phyloP scores from a whole-genome alignment of 495 filamentous ascomycete species.

The Margaritispora aquatica region DNA sequence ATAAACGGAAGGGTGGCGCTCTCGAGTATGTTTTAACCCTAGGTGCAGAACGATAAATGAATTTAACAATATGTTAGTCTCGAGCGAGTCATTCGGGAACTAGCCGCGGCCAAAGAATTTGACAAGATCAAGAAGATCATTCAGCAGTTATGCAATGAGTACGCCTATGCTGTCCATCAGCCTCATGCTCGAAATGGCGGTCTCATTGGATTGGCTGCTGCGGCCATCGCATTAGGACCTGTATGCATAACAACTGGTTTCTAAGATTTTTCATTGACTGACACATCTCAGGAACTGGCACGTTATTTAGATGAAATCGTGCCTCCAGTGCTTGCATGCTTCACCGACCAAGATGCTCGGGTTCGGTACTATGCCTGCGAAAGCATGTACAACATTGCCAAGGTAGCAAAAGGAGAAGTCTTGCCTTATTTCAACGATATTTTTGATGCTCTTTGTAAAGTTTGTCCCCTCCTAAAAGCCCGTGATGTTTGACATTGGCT shows the following conservation, averaged over 20 bases:
- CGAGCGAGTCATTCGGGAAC: slow-evolving; percentile 85
- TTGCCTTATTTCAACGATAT: slow-evolving; percentile 96
- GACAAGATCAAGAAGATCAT: slow-evolving; percentile 78
- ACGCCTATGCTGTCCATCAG: slow-evolving; percentile 95
- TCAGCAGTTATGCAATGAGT: slow-evolving; percentile 94
- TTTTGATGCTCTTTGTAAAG: slow-evolving; percentile 96
- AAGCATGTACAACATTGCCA: slow-evolving; percentile 99
- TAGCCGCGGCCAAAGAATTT: slow-evolving; percentile 67
- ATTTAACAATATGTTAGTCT: slow-evolving; percentile 48
- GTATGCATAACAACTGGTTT: slow-evolving; percentile 46
- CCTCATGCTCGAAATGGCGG: slow-evolving; percentile 96
- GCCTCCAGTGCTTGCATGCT: slow-evolving; percentile 96
- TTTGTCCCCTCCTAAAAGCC: slow-evolving; percentile 31
- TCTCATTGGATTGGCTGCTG: slow-evolving; percentile 91
- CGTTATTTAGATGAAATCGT: slow-evolving; percentile 89
- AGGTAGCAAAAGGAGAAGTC: slow-evolving; percentile 97
- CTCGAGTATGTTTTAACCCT: slow-evolving; percentile 93
- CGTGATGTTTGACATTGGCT: not conserved
- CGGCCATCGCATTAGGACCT: slow-evolving; percentile 89
- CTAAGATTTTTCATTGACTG: not conserved
- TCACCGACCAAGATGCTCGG: slow-evolving; percentile 94
- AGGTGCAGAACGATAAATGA: too few species aligned
- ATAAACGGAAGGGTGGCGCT: slow-evolving; percentile 92
- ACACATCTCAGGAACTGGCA: slow-evolving; percentile 64
- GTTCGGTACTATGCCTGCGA: slow-evolving; percentile 99